A percentile compares a stretch with the other conserved stretches of the same genome.
These are phyloP conservation scores for Tolypocladium tropicale DNA, from an alignment of 2,329 filamentous ascomycete genomes.

Conservation along the genomic window DNA sequence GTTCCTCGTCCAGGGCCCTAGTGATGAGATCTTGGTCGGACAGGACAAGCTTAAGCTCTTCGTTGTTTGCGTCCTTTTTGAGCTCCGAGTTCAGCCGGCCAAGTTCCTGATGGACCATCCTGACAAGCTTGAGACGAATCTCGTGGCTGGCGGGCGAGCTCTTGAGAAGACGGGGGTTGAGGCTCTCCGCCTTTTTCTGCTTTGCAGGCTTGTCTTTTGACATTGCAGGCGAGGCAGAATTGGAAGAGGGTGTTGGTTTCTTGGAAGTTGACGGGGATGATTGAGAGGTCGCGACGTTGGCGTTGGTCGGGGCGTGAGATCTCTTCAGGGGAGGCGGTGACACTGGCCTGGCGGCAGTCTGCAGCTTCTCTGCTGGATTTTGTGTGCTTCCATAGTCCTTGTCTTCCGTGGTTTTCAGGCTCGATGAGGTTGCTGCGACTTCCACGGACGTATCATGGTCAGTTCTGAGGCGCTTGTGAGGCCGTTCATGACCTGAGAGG, in stretches of 20 bases:
- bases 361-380: neutral
- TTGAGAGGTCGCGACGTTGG: neutral
- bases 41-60: conserved; percentile 43
- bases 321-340: conserved; percentile 20
- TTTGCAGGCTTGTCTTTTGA: conserved; percentile 4
- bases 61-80: conserved; percentile 35
- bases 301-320: neutral
- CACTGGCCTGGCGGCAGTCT: conserved; percentile 17
- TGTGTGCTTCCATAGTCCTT: neutral
- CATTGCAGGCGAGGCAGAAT: neutral
- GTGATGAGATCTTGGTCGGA: conserved; percentile 58
- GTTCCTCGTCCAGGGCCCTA: conserved; percentile 66
- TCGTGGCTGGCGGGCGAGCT: conserved; percentile 46
- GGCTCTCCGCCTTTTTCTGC: conserved; percentile 32
- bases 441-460: conserved; percentile 4
- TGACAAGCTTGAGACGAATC: conserved; percentile 46
- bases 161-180: conserved; percentile 59
- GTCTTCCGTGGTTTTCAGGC: neutral
- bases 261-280: conserved; percentile 6
- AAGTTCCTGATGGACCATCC: conserved; percentile 55
- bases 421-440: neutral
- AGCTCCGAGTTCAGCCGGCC: conserved; percentile 56
- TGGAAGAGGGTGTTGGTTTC: neutral
- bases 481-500: conserved; percentile 14
- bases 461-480: conserved; percentile 19